Conservation (phyloP, 805 yeast genomes). For the Cyberlindnera euphorbiiphila region DNA sequence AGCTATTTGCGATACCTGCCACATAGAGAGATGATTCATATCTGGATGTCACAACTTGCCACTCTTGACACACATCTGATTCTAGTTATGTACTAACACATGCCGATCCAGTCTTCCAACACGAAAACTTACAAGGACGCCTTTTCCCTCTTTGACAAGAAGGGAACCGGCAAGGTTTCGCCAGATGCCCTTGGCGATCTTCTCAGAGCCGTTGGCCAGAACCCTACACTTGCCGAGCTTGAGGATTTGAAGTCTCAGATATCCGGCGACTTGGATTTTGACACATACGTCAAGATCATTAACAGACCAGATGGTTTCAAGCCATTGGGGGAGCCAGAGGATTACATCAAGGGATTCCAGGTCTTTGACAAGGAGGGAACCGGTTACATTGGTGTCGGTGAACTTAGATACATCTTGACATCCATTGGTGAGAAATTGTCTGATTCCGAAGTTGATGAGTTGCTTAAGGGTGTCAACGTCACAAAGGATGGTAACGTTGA, state of each 20-base stretch:
- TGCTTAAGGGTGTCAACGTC: constrained; percentile 90
- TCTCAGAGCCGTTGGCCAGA: constrained; percentile 95
- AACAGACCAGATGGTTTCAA: constrained; percentile 87
- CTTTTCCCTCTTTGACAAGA: constrained; percentile 92
- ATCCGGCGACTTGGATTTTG: constrained; percentile 56
- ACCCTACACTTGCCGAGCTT: constrained; percentile 92
- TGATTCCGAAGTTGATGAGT: constrained; percentile 91
- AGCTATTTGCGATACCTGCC: neutral
- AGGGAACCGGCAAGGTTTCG: constrained; percentile 90
- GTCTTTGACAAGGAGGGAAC: constrained; percentile 95
- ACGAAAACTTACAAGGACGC: constrained; percentile 73
- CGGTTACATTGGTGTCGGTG: constrained; percentile 97
- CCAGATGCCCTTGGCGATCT: constrained; percentile 84
- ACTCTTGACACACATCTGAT: neutral
- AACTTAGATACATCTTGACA: constrained; percentile 89
- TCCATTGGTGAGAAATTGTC: constrained; percentile 92
- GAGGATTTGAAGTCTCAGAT: constrained; percentile 46
- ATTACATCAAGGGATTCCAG: constrained; percentile 93
- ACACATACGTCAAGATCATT: constrained; percentile 69
- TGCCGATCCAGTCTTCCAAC: constrained; percentile 20
- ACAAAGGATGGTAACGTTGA: constrained; percentile 93
- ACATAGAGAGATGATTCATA: neutral
- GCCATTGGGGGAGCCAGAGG: constrained; percentile 80
- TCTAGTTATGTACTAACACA: constrained; percentile 1
- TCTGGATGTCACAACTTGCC: neutral